phyloP scores from a whole-genome alignment of 345 rosid species.

The Arabidopsis arenosa region DNA sequence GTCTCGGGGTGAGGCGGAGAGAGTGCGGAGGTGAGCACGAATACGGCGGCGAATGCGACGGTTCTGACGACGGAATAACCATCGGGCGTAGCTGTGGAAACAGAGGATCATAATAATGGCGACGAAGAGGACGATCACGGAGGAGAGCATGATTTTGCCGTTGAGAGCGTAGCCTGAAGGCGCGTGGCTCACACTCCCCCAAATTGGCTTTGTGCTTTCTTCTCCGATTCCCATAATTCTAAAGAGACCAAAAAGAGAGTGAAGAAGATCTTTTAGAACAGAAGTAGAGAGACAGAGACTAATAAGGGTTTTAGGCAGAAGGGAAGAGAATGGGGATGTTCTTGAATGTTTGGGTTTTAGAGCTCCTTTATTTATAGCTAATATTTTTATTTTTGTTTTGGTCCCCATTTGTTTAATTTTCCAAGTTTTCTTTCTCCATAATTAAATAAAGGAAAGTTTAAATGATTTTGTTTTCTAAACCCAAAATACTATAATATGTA shows the following conservation, averaged over 20 bases:
- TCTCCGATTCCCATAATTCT: constrained; percentile 31
- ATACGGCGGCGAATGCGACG: constrained; percentile 55
- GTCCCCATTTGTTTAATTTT: too few species aligned
- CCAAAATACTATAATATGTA: too few species aligned
- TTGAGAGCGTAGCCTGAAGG: constrained; percentile 47
- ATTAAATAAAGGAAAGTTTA: too few species aligned
- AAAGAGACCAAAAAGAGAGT: neutral
- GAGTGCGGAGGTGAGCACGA: constrained; percentile 43
- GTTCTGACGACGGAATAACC: constrained; percentile 50
- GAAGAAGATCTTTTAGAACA: too few species aligned
- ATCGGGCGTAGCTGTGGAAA: constrained; percentile 65
- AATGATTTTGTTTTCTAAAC: too few species aligned
- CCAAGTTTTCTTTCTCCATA: too few species aligned
- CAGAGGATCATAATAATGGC: constrained; percentile 54
- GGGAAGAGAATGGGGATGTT: too few species aligned
- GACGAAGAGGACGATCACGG: constrained; percentile 59
- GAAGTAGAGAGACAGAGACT: neutral
- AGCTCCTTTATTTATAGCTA: too few species aligned
- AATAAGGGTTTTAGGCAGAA: too few species aligned
- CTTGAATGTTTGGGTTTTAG: too few species aligned
- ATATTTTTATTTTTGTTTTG: too few species aligned
- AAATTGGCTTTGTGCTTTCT: constrained; percentile 35
- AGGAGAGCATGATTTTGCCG: constrained; percentile 65
- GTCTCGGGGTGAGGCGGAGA: constrained; percentile 33
- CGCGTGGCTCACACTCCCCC: constrained; percentile 40